These are phyloP conservation scores for Wickerhamomyces alni DNA, from an alignment of 805 yeast genomes.

Conservation along the genomic window DNA sequence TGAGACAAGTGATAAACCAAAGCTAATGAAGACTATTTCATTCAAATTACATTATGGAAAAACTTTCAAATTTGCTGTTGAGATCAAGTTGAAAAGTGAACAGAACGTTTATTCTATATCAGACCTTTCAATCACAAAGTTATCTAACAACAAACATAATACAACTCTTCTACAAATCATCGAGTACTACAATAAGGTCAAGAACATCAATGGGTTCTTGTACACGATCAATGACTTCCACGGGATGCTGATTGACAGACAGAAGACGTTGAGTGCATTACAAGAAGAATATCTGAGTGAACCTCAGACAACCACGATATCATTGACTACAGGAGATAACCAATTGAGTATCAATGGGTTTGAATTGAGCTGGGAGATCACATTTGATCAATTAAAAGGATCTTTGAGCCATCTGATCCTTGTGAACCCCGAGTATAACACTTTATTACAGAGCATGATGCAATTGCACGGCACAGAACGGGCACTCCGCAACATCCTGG, in stretches of 20 bases:
- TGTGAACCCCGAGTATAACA: not conserved
- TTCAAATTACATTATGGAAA: constrained; percentile 10
- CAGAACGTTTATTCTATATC: constrained; percentile 9
- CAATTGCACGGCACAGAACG: not conserved
- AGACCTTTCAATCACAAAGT: constrained; percentile 7
- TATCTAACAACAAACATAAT: constrained; percentile 20
- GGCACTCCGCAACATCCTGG: not conserved
- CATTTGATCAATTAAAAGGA: constrained; percentile 2
- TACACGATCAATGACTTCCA: constrained; percentile 14
- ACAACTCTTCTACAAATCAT: constrained; percentile 8
- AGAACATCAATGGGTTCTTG: constrained; percentile 19
- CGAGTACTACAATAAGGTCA: constrained; percentile 4
- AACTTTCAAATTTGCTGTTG: constrained; percentile 10
- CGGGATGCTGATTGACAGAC: constrained; percentile 9
- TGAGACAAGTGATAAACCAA: constrained; percentile 3
- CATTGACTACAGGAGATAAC: not conserved
- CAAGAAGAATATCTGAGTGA: constrained; percentile 1
- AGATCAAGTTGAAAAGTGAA: constrained; percentile 10
- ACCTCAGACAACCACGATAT: not conserved
- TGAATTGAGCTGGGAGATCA: constrained; percentile 10
- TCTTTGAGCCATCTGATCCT: not conserved
- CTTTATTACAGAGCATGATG: not conserved
- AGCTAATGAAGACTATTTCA: constrained; percentile 14
- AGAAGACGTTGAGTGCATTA: constrained; percentile 5
- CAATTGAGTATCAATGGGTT: constrained; percentile 3